phyloP scores from a whole-genome alignment of 495 filamentous ascomycete species.

The Neurospora intermedia region DNA sequence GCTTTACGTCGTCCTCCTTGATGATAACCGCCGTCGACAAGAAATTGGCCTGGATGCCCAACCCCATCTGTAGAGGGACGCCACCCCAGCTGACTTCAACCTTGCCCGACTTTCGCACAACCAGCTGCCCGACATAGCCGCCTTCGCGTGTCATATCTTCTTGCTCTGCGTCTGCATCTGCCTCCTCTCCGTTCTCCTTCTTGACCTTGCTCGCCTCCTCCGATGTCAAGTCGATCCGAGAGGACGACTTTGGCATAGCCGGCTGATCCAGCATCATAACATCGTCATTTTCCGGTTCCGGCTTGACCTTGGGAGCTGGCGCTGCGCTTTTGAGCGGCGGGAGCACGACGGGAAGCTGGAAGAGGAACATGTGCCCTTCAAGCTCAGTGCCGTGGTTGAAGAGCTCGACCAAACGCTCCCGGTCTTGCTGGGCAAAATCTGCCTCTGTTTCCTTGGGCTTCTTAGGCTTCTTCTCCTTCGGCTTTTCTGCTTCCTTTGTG shows the following conservation, averaged over 20 bases:
- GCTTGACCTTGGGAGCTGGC: slow-evolving; percentile 13
- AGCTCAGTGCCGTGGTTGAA: slow-evolving; percentile 20
- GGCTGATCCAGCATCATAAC: slow-evolving; percentile 15
- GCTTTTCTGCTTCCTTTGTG: slow-evolving; percentile 13
- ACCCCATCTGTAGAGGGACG: slow-evolving; percentile 32
- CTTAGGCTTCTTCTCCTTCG: slow-evolving; percentile 16
- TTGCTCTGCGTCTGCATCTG: not conserved
- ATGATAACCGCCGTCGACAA: slow-evolving; percentile 35
- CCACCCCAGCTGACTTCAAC: slow-evolving; percentile 54
- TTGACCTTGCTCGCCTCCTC: slow-evolving; percentile 10
- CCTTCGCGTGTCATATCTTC: slow-evolving; percentile 17
- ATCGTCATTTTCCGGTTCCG: slow-evolving; percentile 20
- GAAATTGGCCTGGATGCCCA: slow-evolving; percentile 33
- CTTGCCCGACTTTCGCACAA: slow-evolving; percentile 48
- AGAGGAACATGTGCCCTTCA: slow-evolving; percentile 48
- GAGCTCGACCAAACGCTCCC: slow-evolving; percentile 21
- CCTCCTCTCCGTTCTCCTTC: slow-evolving; percentile 17
- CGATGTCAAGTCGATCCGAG: slow-evolving; percentile 27
- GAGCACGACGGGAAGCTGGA: slow-evolving; percentile 53
- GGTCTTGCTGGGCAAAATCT: slow-evolving; percentile 17
- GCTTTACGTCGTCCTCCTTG: slow-evolving; percentile 32
- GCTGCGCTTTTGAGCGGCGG: slow-evolving; percentile 34
- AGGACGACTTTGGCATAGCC: slow-evolving; percentile 8
- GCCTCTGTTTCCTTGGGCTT: slow-evolving; percentile 27
- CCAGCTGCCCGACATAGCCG: slow-evolving; percentile 48